A percentile compares a stretch with the other conserved stretches of the same genome.
Evolutionary conservation across 805 yeast genomes (phyloP).

Genomic region (Metschnikowia similis): DNA sequence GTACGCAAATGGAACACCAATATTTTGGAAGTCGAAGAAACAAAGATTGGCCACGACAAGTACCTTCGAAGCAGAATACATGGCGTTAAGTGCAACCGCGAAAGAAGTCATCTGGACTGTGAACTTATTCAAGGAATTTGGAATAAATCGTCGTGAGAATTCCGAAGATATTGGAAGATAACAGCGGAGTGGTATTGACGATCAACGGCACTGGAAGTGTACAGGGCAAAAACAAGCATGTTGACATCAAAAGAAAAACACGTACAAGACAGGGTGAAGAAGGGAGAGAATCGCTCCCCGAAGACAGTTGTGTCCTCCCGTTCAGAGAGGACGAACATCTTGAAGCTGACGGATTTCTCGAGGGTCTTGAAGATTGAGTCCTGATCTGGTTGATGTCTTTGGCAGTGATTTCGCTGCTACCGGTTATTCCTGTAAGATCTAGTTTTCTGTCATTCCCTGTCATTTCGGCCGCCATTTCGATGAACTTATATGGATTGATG

Average conservation of each 20-base stretch:
- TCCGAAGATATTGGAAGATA: constrained; percentile 5
- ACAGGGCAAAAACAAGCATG: background rate
- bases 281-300: too few species aligned
- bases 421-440: too few species aligned
- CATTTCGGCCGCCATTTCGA: too few species aligned
- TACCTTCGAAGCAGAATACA: background rate
- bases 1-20: background rate
- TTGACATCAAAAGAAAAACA: background rate
- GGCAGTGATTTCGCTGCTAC: too few species aligned
- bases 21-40: constrained; percentile 1
- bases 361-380: too few species aligned
- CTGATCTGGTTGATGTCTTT: too few species aligned
- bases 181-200: constrained; percentile 4
- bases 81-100: background rate
- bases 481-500: too few species aligned
- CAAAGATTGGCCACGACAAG: constrained; percentile 4
- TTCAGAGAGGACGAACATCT: too few species aligned
- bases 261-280: too few species aligned
- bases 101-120: background rate
- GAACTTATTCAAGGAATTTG: background rate
- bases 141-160: background rate
- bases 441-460: too few species aligned
- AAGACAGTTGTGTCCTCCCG: too few species aligned
- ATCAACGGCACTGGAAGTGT: background rate
- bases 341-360: too few species aligned